Evolutionary conservation across 116 monocot species (phyloP), one percentile per base, ranked within the genome.

Genomic region (Iris pallida): DNA sequence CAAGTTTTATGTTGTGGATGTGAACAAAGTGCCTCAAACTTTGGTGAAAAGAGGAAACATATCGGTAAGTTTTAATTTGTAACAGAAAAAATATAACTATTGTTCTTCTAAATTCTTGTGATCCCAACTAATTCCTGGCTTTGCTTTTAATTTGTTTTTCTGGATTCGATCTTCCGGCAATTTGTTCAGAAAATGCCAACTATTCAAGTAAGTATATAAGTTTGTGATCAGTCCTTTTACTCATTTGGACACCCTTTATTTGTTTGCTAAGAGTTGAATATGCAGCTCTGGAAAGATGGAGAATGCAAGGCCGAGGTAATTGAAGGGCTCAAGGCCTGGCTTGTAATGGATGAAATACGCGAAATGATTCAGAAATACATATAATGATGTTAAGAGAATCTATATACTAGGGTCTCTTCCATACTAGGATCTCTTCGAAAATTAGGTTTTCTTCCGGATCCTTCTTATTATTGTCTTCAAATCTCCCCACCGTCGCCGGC

Each of bases 101-200:
- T 30, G 30, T 30, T 30, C 30, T 30, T 30, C 30, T 30, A 30
- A 30, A 30, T 30, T 30, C 30, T 3, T 30, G 30, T 30, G 30
- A 30, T 30, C 30, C 30, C 3, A 3, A 30, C 30, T 30, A 30
- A 30, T 30, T 30, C 30, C 54, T 44, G 4, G 42, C 52, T n/a
- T 58, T 65, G n/a, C 13, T 8, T 55, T 16, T 64, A 55, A 9
- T 19, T 67, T 61, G 1, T n/a, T 15, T 71, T 44, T 30, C 47
- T 53, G 42, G 7, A 51, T 58, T n/a, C n/a, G n/a, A n/a, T 64
- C 13, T 53, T 71, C 20, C 13, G 46, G 10, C 14, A 5, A 53
- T 71, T 63, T 30, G 15, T 78, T 76, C 85, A 94, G 94, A 94
- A 90, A 87, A 94, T 94, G 94, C 94, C 94, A 47, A 90, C 94